Conservation (phyloP, 305 asterid genomes). For the Nicotiana rustica region DNA sequence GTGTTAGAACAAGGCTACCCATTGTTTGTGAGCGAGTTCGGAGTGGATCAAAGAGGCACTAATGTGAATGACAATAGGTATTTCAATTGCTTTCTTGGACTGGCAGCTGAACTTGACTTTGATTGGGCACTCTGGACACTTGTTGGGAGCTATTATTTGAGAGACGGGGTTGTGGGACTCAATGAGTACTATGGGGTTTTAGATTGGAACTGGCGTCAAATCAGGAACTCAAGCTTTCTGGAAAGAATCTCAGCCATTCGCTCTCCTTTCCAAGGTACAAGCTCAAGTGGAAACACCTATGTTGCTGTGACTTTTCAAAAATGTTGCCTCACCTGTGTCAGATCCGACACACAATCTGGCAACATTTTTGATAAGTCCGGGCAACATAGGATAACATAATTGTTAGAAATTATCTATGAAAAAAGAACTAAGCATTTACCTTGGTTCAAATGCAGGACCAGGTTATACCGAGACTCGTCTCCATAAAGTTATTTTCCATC, state of each 20-base stretch:
- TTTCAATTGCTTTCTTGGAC: conserved; percentile 84
- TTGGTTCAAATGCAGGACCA: conserved; percentile 69
- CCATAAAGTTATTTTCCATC: conserved; percentile 79
- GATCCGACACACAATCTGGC: too few species aligned
- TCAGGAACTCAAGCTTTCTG: conserved; percentile 66
- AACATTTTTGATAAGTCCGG: too few species aligned
- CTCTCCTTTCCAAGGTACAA: conserved; percentile 71
- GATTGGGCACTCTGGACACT: conserved; percentile 97
- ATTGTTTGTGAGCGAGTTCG: conserved; percentile 86
- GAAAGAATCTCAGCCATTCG: conserved; percentile 71
- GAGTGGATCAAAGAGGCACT: conserved; percentile 78
- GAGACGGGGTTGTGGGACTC: conserved; percentile 70
- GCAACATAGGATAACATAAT: not conserved
- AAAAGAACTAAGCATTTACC: not conserved
- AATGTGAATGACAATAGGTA: conserved; percentile 87
- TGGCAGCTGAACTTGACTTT: conserved; percentile 86
- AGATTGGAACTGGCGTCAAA: conserved; percentile 76
- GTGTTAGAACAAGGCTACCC: conserved; percentile 87
- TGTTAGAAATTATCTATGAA: not conserved
- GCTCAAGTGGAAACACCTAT: not conserved
- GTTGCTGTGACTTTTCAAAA: too few species aligned
- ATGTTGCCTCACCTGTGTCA: too few species aligned
- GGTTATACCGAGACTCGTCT: conserved; percentile 52
- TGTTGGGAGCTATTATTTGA: conserved; percentile 75
- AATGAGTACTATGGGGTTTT: conserved; percentile 83